Base-by-base conservation (phyloP, 1,284 basidiomycete genomes). In the Austroboletus novae-zelandiae region DNA sequence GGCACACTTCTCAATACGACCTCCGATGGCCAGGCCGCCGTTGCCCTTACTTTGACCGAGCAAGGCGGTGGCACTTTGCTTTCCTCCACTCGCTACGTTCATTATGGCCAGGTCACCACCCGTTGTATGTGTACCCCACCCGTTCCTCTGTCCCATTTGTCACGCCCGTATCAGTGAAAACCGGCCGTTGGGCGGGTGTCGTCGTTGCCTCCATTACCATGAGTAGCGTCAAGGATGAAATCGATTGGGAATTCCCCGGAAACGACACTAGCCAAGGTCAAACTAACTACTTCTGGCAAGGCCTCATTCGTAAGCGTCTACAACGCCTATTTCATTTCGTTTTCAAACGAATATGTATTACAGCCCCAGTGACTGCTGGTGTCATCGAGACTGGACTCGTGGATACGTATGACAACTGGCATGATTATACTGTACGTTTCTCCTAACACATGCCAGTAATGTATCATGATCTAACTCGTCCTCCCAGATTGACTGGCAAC, bases 171-270 rank as follows among this genome's bases (percentile, higher is more conserved):
- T 36, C 57, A 85, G 84, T 87, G 57, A 88, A 85, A 68, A 82
- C 84, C 1, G 78, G 83, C 45, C 76, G 78, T 46, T 91, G 86
- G 84, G 73, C 66, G 29, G 89, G 90, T 34, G 82, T 93, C 23
- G 84, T 94, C 43, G 85, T 86, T 0, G 89, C 90, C 1, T 90
- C 90, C 65, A 91, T 93, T 63, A 86, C 85, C 6, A 92, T 92
- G 91, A 87, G 83, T 49, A 81, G 86, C 58, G 79, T 90, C 61
- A 89, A 89, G 65, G 89, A 92, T 64, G 91, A 92, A 68, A 90
- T 94, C 45, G 90, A 92, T 59, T 92, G 86, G 86, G 90, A 93
- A 65, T 90, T 83, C 58, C 84, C 84, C 45, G 84, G 86, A 20
- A 70, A 69, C 42, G 61, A 66, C n/a, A 83, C 79, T 5, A 79